Percentiles rank a stretch among this genome's conserved stretches.
Evolutionary conservation across 164 flowering plant species (phyloP).

Genomic region (Warburgia ugandensis): DNA sequence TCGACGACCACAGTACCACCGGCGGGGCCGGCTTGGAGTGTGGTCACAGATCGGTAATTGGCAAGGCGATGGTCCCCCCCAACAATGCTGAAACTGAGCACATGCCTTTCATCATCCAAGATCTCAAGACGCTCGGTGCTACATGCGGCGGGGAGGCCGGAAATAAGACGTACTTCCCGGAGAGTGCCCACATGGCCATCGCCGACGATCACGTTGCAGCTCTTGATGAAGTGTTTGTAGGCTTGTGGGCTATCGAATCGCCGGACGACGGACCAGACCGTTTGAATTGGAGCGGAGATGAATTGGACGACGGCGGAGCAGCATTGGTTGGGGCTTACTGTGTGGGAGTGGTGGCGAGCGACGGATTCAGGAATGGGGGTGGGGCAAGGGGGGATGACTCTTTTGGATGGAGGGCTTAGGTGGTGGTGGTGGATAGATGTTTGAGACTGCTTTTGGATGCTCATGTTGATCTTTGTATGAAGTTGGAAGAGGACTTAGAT

Average conservation of each 20-base stretch:
- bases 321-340: conserved; percentile 58
- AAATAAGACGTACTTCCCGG: conserved; percentile 59
- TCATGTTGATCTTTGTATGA: not conserved
- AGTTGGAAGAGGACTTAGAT: no score
- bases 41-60: conserved; percentile 71
- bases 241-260: conserved; percentile 82
- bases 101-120: conserved; percentile 73
- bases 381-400: no score
- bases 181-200: conserved; percentile 50
- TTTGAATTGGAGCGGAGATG: conserved; percentile 52
- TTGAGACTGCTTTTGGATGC: no score
- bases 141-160: conserved; percentile 67
- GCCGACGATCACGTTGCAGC: conserved; percentile 58
- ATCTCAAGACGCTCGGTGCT: conserved; percentile 77
- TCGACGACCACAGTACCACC: conserved; percentile 61
- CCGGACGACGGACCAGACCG: conserved; percentile 83
- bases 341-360: conserved; percentile 41
- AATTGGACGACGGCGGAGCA: conserved; percentile 59
- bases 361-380: conserved; percentile 38
- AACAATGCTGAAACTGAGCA: conserved; percentile 71
- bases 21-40: conserved; percentile 38
- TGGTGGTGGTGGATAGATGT: no score
- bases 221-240: conserved; percentile 70
- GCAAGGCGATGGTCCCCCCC: conserved; percentile 77
- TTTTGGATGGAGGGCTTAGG: no score